phyloP scores from a whole-genome alignment of 192 early-diverging fungal genomes.

The Backusella circina region DNA sequence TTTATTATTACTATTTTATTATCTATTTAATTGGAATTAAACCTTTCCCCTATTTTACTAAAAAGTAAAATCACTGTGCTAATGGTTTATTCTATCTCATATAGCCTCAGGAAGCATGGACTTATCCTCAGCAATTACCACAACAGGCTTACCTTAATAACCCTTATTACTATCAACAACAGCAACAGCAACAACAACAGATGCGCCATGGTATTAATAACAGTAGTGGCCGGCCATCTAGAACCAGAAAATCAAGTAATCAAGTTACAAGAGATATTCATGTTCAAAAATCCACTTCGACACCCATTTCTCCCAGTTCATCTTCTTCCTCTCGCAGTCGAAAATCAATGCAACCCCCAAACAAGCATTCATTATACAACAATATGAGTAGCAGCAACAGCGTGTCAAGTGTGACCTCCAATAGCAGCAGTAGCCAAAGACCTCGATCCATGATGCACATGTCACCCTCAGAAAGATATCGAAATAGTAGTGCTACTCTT shows the following conservation, averaged over 20 bases:
- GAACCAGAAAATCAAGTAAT: not conserved
- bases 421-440: not conserved
- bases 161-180: constrained; percentile 5
- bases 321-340: not conserved
- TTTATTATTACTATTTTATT: not conserved
- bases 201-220: not conserved
- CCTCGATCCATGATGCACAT: not conserved
- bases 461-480: not conserved
- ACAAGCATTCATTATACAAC: not conserved
- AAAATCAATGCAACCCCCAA: not conserved
- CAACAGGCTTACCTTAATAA: not conserved
- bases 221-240: not conserved
- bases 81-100: not conserved
- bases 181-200: constrained; percentile 1
- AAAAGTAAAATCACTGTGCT: not conserved
- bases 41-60: not conserved
- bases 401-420: not conserved
- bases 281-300: not conserved
- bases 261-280: not conserved
- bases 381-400: not conserved
- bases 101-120: constrained; percentile 12
- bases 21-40: not conserved
- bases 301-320: not conserved
- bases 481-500: not conserved
- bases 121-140: constrained; percentile 10